Base-by-base conservation (phyloP, 2,329 filamentous ascomycete species). In the Colletotrichum godetiae region DNA sequence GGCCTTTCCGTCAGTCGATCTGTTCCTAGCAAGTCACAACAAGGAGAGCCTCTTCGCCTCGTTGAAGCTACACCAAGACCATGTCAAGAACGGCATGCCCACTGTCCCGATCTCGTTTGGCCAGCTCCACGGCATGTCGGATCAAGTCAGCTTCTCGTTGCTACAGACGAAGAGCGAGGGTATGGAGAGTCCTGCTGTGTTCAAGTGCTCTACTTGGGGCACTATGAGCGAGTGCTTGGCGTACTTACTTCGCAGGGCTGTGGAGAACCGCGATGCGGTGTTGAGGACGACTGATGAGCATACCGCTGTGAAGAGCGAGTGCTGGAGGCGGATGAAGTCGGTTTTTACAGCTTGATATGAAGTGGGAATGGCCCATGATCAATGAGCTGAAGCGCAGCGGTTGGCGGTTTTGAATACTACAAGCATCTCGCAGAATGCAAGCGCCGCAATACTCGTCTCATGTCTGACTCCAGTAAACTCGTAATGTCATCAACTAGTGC, bases 91-190 rank as follows among this genome's bases (percentile, higher is more conserved):
- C 15, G 75, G 76, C 10, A 76, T 82, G 5, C 80, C 79, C 2
- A 83, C 82, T 4, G 79, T 82, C 1, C 75, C 78, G 0, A 81
- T 89, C 5, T 82, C 77, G 52, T 90, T 87, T 74, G 88, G 86
- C 3, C 88, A 90, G 79, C 81, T 90, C 0, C 86, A 88, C 63
- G 88, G 88, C 31, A 90, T 90, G 88, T 87, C 88, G 3, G 88
- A 90, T 69, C 87, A 89, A 74, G 85, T 90, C 49, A 87, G 84
- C 65, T 88, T 88, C 76, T 80, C 82, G 5, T 80, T 90, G 0
- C 81, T 90, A 11, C 82, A 85, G 49, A 70, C 78, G 31, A 82
- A 82, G 73, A 74, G 76, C 11, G 77, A 76, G 1, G 74, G 72
- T 19, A 72, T 68, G 55, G 61, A 72, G 12, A 73, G 74, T 0